phyloP scores from a whole-genome alignment of 2,329 filamentous ascomycete species.

The Diplodia seriata region DNA sequence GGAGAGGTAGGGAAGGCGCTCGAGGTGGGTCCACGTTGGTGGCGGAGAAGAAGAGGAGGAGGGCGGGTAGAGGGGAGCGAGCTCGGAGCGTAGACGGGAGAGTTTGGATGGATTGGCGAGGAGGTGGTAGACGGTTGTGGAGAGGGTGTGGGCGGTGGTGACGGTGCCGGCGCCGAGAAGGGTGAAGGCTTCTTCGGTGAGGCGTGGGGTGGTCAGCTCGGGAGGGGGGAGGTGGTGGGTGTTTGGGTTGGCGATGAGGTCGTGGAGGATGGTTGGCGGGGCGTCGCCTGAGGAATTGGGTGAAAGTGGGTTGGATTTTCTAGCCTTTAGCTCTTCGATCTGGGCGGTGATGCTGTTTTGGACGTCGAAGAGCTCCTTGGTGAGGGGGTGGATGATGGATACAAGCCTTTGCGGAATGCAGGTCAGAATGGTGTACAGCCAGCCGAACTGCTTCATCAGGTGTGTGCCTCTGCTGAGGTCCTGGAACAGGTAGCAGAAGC shows the following conservation, averaged over 20 bases:
- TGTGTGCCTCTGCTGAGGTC: conserved; percentile 40
- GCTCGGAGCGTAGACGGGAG: conserved; percentile 40
- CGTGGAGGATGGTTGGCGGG: conserved; percentile 33
- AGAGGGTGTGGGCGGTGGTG: conserved; percentile 48
- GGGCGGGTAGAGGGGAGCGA: conserved; percentile 30
- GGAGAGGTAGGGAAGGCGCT: conserved; percentile 43
- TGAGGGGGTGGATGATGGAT: conserved; percentile 39
- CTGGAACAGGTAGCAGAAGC: conserved; percentile 9
- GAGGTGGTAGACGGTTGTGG: conserved; percentile 44
- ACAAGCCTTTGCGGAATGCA: conserved; percentile 36
- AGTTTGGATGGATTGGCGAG: conserved; percentile 37
- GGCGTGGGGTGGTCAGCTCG: conserved; percentile 38
- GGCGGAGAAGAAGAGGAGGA: too few relatives aligned
- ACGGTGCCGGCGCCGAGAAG: conserved; percentile 50
- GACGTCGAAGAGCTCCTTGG: conserved; percentile 39
- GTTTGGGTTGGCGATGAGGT: conserved; percentile 30
- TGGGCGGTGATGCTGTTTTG: conserved; percentile 41
- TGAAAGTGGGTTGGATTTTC: background rate
- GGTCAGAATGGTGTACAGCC: conserved; percentile 34
- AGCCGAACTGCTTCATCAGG: conserved; percentile 40
- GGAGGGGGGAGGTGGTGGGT: conserved; percentile 32
- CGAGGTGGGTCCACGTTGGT: conserved; percentile 33
- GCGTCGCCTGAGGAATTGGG: conserved; percentile 30
- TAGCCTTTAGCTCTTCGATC: conserved; percentile 38
- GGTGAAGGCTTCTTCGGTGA: conserved; percentile 49